Evolutionary conservation across 2,329 filamentous ascomycete genomes (phyloP), one percentile per base, ranked within the genome.

Genomic region (Acarospora socialis): DNA sequence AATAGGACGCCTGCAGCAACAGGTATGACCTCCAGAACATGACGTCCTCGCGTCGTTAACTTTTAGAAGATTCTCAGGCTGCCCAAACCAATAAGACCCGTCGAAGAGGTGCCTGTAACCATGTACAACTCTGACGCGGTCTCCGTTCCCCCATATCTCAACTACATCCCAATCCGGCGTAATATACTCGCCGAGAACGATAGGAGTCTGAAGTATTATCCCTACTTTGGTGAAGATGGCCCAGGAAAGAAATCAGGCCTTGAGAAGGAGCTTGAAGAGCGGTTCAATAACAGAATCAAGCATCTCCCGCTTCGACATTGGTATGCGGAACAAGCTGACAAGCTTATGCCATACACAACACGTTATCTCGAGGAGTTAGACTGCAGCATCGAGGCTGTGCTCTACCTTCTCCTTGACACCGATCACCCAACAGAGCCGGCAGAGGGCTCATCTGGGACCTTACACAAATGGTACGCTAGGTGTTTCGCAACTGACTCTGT

Each of bases 181-280:
- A 29, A 29, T 16, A 29, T 29, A 6, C 26, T 29, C 13, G 16
- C 16, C 3, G 26, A 29, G 16, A 16, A 18, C 9, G 26, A 29
- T 6, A 16, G 5, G 9, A 12, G 16, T 6, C 14, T n/a, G 5
- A 29, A 12, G n/a, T 29, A 15, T 16, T 10, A 7, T 29, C 26
- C 26, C 5, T 29, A 29, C 26, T 16, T 14, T 29, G 26, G 26
- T 12, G 26, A 29, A n/a, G 26, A 14, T 20, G n/a, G n/a, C n/a
- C n/a, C 13, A 5, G 7, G 13, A 12, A 12, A 15, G 14, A n/a
- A 16, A 29, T 29, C 13, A 5, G 12, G 26, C 14, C 12, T 29
- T n/a, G n/a, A 29, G 6, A 12, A 20, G n/a, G 26, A 4, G 9
- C 16, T 29, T 10, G 26, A 29, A 16, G 12, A 5, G 7, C 13